phyloP scores from a whole-genome alignment of 768 basidiomycete species.

The Pluteus cervinus region DNA sequence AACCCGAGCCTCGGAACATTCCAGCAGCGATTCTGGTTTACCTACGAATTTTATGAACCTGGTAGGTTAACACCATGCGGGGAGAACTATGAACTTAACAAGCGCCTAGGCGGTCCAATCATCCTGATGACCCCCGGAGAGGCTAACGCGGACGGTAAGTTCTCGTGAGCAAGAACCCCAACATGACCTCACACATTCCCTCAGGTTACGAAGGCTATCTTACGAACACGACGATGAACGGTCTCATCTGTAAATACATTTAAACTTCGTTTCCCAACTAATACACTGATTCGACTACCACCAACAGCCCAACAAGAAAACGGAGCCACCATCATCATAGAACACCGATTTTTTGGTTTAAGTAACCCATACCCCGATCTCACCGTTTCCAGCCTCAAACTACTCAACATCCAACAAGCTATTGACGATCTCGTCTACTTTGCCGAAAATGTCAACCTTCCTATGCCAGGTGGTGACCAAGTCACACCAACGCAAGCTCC shows the following conservation, averaged over 20 bases:
- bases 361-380: constrained; percentile 67
- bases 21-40: constrained; percentile 68
- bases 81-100: constrained; percentile 1
- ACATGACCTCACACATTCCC: constrained; percentile 4
- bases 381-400: constrained; percentile 44
- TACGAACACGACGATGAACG: constrained; percentile 58
- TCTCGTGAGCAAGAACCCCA: not conserved
- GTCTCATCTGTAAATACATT: constrained; percentile 37
- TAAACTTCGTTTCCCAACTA: not conserved
- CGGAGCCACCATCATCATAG: constrained; percentile 56
- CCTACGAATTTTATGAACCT: constrained; percentile 57
- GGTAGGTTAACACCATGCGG: constrained; percentile 23
- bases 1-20: constrained; percentile 64
- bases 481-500: constrained; percentile 50
- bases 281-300: not conserved
- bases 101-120: constrained; percentile 46
- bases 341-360: constrained; percentile 73
- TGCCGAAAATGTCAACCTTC: constrained; percentile 55
- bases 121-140: constrained; percentile 67
- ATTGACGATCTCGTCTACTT: constrained; percentile 72
- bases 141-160: constrained; percentile 42
- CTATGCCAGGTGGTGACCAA: constrained; percentile 59
- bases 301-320: constrained; percentile 53
- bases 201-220: constrained; percentile 47
- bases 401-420: constrained; percentile 69